Base-by-base conservation (phyloP, 176 grass and related monocot genomes). In the Musa beccarii region DNA sequence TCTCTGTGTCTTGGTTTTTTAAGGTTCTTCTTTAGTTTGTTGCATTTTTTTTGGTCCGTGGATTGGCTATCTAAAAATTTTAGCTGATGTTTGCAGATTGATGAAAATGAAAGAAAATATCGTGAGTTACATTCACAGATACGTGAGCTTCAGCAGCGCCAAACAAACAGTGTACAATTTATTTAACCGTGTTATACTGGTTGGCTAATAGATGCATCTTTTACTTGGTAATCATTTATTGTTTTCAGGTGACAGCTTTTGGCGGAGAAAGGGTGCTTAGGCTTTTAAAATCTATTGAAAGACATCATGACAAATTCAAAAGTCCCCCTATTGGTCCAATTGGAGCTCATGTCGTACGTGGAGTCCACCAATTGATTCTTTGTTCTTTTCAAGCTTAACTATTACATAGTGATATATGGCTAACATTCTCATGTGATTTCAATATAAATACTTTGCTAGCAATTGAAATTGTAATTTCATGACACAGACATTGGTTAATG, bases 291-390 rank as follows among this genome's bases (percentile, higher is more conserved):
- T 86, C 82, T 78, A 75, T 97, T 69, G 93, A 93, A 52, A 89
- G 75, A 56, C 78, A 87, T 22, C 17, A 82, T 1, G 55, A n/a
- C 54, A 90, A 51, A 88, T 97, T 97, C 55, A 75, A 81, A 78
- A 87, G 63, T n/a, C 64, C 78, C n/a, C 93, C 90, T 79, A 82
- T 93, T 68, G 93, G 93, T 83, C 93, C 93, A 61, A 87, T 97
- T 74, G 93, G 93, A 69, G 80, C 20, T 57, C 90, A 97, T 76
- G 75, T 97, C 85, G 93, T 97, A 96, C 71, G 79, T 69, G 67
- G 11, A 50, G 50, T 0, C 34, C 26, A 1, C 34, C 26, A 1
- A 68, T 22, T 68, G 8, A 16, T 68, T 16, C 14, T 16, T 14
- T 68, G 2, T 66, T 68, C 1, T 66, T 22, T 66, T 66, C 21